Evolutionary conservation across 2,329 filamentous ascomycete genomes (phyloP).

Genomic region (Nemania bipapillata): DNA sequence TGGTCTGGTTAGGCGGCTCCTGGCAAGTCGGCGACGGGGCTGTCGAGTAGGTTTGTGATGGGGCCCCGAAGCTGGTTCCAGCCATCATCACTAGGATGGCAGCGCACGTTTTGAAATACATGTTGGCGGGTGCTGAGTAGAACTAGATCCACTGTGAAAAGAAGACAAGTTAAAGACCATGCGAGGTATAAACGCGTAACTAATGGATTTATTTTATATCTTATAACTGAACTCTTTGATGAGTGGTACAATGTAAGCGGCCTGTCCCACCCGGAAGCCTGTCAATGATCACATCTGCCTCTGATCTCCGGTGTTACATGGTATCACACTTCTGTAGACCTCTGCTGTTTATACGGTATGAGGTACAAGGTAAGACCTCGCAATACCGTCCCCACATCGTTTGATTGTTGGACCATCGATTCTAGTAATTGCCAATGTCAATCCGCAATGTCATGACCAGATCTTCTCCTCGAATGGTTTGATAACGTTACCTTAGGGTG

Average conservation of each 20-base stretch:
- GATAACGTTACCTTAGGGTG: conserved; percentile 12
- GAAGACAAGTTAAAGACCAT: too few relatives aligned
- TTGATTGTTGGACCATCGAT: conserved; percentile 7
- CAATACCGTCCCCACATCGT: conserved; percentile 17
- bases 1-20: conserved; percentile 31
- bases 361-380: not conserved
- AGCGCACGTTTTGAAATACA: conserved; percentile 19
- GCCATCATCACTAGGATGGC: conserved; percentile 22
- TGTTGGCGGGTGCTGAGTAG: not conserved
- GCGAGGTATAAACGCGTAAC: not conserved
- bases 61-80: conserved; percentile 14
- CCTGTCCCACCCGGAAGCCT: not conserved
- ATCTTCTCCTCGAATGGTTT: conserved; percentile 19
- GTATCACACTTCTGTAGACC: conserved; percentile 5
- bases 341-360: not conserved
- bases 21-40: conserved; percentile 19
- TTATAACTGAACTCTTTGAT: conserved; percentile 13
- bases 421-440: not conserved
- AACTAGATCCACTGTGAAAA: not conserved
- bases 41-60: conserved; percentile 12
- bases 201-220: conserved; percentile 9
- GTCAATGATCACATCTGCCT: not conserved
- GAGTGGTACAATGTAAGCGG: not conserved
- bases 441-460: conserved; percentile 16
- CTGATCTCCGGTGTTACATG: conserved; percentile 7